Base-by-base conservation (phyloP, 208 protist genomes). In the Leishmania aethiopica region DNA sequence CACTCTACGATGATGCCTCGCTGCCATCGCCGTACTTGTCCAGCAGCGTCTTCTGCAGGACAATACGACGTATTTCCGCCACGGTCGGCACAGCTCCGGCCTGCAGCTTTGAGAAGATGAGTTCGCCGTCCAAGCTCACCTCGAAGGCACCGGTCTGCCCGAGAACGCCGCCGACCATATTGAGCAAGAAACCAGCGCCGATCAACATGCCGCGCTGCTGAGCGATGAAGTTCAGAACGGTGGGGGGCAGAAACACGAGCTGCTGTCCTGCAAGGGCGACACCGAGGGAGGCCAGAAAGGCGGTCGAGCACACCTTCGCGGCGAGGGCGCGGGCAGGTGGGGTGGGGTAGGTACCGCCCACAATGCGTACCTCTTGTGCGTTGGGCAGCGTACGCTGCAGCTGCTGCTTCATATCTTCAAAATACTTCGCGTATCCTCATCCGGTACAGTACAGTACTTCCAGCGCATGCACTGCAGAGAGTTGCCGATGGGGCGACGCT, bases 381-480 rank as follows among this genome's bases (percentile, higher is more conserved):
- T 89, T 92, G 17, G 80, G 86, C 72, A 87, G 83, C 35, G 55
- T 79, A 10, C 45, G 53, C 79, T 83, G 72, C 73, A 95, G 75
- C 69, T 91, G 71, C 49, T 85, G 72, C 75, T 79, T 88, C 51
- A 92, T 83, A 37, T 95, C 88, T 55, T 93, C 90, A 86, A 93
- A 95, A 86, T 95, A 90, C 89, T 92, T 91, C 86, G 87, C 87
- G 84, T 95, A 95, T 45, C 92, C 92, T 93, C 92, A 95, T 64
- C 92, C 92, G 47, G 87, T 93, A 75, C 92, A 95, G 80, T 93
- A 95, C 80, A 88, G 78, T 74, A 95, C 89, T 57, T 88, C 71
- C 69, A 91, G 40, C 42, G 67, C 57, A 64, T 91, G 88, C 32
- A 51, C 67, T 28, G 47, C 72, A 15, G 60, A 37, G 64, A 11